phyloP scores from a whole-genome alignment of 306 rosid genomes.

The Dicorynia guianensis region DNA sequence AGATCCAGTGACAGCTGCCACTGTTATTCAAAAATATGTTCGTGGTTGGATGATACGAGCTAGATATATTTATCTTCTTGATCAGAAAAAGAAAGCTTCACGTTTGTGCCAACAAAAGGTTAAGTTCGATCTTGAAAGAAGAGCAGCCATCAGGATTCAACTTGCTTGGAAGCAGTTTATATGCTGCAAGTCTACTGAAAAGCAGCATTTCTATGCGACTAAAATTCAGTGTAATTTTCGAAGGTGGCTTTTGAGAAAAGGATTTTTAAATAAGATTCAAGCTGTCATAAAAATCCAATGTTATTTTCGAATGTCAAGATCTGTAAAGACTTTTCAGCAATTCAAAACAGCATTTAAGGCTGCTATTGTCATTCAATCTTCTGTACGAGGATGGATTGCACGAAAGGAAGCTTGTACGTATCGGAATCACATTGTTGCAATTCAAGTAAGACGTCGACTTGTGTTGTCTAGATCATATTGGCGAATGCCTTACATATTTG shows the following conservation, averaged over 20 bases:
- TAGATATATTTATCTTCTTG: slow-evolving; percentile 43
- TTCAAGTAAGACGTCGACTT: slow-evolving; percentile 69
- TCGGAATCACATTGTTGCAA: slow-evolving; percentile 58
- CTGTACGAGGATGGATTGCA: slow-evolving; percentile 68
- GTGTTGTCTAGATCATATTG: slow-evolving; percentile 24
- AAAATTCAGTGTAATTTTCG: slow-evolving; percentile 71
- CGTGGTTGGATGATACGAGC: slow-evolving; percentile 63
- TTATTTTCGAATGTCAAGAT: slow-evolving; percentile 68
- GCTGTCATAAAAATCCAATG: slow-evolving; percentile 72
- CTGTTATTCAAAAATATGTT: slow-evolving; percentile 58
- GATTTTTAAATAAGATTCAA: slow-evolving; percentile 54
- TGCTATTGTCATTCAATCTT: slow-evolving; percentile 72
- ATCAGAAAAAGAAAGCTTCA: slow-evolving; percentile 44
- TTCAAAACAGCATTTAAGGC: slow-evolving; percentile 53
- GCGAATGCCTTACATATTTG: slow-evolving; percentile 1
- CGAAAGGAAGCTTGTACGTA: slow-evolving; percentile 55
- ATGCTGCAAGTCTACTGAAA: slow-evolving; percentile 38
- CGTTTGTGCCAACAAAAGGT: slow-evolving; percentile 36
- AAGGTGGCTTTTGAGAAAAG: slow-evolving; percentile 67
- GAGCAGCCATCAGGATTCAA: slow-evolving; percentile 60
- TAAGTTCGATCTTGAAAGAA: slow-evolving; percentile 45
- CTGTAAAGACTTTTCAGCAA: slow-evolving; percentile 60
- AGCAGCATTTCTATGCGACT: slow-evolving; percentile 56
- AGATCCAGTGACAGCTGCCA: slow-evolving; percentile 53
- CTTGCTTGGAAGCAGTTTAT: slow-evolving; percentile 58